phyloP scores from a whole-genome alignment of 306 rosid species.

The Vigna reflexopilosa region DNA sequence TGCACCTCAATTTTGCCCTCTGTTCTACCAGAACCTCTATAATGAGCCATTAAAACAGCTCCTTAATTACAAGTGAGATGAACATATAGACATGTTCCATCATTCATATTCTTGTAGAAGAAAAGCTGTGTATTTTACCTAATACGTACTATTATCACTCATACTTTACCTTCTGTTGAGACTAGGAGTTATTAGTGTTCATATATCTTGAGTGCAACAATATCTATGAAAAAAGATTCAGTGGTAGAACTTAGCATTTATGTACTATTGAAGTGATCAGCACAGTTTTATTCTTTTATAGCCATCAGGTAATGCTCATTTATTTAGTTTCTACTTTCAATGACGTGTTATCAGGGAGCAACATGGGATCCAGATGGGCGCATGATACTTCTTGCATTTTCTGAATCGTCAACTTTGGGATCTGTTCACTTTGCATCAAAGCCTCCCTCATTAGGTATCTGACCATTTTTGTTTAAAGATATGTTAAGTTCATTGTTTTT shows the following conservation, averaged over 20 bases:
- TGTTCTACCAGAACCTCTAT: too few species aligned
- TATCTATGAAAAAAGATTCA: constrained; percentile 1
- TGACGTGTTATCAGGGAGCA: constrained; percentile 74
- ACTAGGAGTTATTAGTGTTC: too few species aligned
- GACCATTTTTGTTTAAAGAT: constrained; percentile 35
- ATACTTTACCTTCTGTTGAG: too few species aligned
- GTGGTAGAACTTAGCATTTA: not conserved
- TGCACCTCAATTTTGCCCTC: too few species aligned
- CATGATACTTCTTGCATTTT: constrained; percentile 89
- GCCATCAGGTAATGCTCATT: constrained; percentile 3
- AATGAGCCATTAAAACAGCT: too few species aligned
- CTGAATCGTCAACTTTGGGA: constrained; percentile 84
- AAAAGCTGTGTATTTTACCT: too few species aligned
- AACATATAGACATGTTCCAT: not conserved
- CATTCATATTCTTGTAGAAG: not conserved
- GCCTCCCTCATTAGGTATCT: constrained; percentile 90
- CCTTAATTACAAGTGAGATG: not conserved
- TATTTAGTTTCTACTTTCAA: constrained; percentile 28
- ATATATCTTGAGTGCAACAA: not conserved
- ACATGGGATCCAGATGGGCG: constrained; percentile 98
- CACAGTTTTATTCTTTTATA: constrained; percentile 14
- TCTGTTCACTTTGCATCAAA: constrained; percentile 96
- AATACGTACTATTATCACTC: too few species aligned
- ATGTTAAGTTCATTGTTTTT: constrained; percentile 30
- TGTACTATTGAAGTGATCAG: constrained; percentile 4